phyloP scores from a whole-genome alignment of 352 stramenopile genomes.

The Globisporangium mamillatum region DNA sequence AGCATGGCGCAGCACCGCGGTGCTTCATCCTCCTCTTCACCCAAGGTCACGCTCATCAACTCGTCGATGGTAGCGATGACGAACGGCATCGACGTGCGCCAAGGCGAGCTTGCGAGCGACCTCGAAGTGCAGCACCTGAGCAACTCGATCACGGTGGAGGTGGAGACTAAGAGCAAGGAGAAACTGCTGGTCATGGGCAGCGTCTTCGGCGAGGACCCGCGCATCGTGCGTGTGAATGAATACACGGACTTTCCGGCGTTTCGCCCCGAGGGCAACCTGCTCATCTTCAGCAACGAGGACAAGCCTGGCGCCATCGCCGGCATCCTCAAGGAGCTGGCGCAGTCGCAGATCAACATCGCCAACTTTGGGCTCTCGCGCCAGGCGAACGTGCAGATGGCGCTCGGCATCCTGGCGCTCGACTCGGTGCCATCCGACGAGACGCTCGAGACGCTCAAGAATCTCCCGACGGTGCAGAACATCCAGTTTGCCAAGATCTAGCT shows the following conservation, averaged over 20 bases:
- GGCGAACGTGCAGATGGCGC: constrained; percentile 45
- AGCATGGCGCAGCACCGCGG: constrained; percentile 40
- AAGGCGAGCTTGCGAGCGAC: constrained; percentile 48
- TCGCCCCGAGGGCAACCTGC: constrained; percentile 69
- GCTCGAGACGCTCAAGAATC: constrained; percentile 52
- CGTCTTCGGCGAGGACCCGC: constrained; percentile 80
- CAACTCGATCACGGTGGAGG: constrained; percentile 72
- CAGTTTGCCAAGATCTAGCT: constrained; percentile 59
- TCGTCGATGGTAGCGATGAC: constrained; percentile 66
- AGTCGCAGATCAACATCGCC: constrained; percentile 82
- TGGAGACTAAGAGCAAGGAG: constrained; percentile 59
- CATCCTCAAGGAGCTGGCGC: constrained; percentile 64
- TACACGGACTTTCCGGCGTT: constrained; percentile 86
- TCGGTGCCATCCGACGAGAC: constrained; percentile 50
- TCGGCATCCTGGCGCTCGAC: constrained; percentile 78
- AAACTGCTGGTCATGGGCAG: constrained; percentile 68
- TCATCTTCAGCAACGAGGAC: constrained; percentile 86
- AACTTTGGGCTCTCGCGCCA: constrained; percentile 82
- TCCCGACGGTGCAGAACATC: constrained; percentile 64
- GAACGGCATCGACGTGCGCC: constrained; percentile 74
- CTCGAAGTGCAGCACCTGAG: constrained; percentile 57
- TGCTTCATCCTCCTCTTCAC: not conserved
- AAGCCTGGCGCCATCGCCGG: constrained; percentile 71
- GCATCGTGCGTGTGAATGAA: constrained; percentile 76
- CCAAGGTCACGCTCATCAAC: constrained; percentile 61